Percentiles rank a stretch among this genome's conserved stretches.
These are phyloP conservation scores for Aspergillus pseudonomiae DNA, from an alignment of 2,329 filamentous ascomycete species.

Conservation along the genomic window DNA sequence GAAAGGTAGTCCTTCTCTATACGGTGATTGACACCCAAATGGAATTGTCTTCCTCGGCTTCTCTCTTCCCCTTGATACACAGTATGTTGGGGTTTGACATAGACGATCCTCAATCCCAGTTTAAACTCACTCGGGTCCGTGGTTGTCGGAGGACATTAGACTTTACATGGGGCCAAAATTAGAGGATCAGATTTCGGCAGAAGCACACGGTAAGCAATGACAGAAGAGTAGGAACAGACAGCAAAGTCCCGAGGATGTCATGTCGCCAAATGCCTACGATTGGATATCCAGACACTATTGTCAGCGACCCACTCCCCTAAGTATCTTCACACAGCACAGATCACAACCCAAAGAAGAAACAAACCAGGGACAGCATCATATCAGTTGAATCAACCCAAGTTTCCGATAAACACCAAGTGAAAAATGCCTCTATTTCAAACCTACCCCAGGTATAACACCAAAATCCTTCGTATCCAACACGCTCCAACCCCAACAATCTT, in stretches of 20 bases:
- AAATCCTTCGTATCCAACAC: background rate
- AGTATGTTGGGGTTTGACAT: background rate
- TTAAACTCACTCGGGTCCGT: background rate
- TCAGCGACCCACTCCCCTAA: background rate
- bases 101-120: background rate
- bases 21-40: background rate
- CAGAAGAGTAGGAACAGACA: background rate
- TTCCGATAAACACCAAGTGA: background rate
- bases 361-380: background rate
- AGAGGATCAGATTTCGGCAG: background rate
- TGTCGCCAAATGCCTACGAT: background rate
- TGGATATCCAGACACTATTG: background rate
- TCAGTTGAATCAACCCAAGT: background rate
- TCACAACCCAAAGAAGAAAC: background rate
- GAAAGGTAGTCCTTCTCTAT: background rate
- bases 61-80: background rate
- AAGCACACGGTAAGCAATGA: no score
- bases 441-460: background rate
- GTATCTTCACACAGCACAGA: background rate
- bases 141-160: background rate
- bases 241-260: background rate
- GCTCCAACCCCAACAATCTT: background rate
- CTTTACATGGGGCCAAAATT: background rate
- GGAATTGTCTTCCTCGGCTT: background rate
- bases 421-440: background rate